phyloP scores from a whole-genome alignment of 257 asterid genomes.

The Verbena officinalis region DNA sequence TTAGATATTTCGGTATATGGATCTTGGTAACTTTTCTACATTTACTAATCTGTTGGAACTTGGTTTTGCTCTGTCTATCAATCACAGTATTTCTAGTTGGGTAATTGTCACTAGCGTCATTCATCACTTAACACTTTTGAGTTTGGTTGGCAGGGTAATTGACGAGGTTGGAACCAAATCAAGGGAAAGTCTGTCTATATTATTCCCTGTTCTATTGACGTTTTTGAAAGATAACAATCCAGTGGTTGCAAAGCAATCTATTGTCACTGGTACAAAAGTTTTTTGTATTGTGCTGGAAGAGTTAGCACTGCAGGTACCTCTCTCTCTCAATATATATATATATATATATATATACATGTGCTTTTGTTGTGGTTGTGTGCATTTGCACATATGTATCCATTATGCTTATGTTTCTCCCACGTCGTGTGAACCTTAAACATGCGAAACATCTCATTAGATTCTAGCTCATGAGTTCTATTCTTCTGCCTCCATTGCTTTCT shows the following conservation, averaged over 20 bases:
- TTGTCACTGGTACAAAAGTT: slow-evolving; percentile 66
- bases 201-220: slow-evolving; percentile 70
- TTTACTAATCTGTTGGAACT: slow-evolving; percentile 7
- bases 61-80: background rate
- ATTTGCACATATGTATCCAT: background rate
- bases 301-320: slow-evolving; percentile 75
- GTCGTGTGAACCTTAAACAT: slow-evolving; percentile 5
- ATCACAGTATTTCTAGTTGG: background rate
- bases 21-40: slow-evolving; percentile 2
- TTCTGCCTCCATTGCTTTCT: slow-evolving; percentile 18
- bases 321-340: slow-evolving; percentile 24
- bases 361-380: background rate
- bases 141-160: slow-evolving; percentile 66
- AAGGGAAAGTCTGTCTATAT: slow-evolving; percentile 57
- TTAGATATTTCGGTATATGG: slow-evolving; percentile 15
- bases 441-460: slow-evolving; percentile 6
- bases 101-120: slow-evolving; percentile 14
- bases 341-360: background rate
- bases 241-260: slow-evolving; percentile 71
- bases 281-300: slow-evolving; percentile 74
- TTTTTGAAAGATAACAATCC: slow-evolving; percentile 65
- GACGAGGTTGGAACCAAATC: slow-evolving; percentile 75
- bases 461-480: slow-evolving; percentile 4
- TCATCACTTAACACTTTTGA: slow-evolving; percentile 24
- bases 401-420: slow-evolving; percentile 5